Evolutionary conservation across 2,329 filamentous ascomycete genomes (phyloP).

Genomic region (Bertia moriformis): DNA sequence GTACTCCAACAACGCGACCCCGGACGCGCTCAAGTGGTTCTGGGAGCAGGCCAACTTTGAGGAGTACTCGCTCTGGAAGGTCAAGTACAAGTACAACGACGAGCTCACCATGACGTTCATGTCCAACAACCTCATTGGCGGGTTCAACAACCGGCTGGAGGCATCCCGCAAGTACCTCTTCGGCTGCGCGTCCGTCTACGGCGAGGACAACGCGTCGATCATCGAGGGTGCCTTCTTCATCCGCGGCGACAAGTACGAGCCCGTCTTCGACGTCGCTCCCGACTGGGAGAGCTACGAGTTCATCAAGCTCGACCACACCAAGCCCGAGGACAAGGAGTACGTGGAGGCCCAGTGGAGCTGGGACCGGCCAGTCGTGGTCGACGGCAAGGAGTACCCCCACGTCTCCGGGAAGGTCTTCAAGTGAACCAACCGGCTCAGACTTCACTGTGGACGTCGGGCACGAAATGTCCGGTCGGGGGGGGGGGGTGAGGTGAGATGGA

Average conservation of each 20-base stretch:
- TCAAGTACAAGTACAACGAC: slow-evolving; percentile 98
- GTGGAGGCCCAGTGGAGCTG: slow-evolving; percentile 80
- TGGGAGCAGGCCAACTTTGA: slow-evolving; percentile 90
- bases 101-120: slow-evolving; percentile 97
- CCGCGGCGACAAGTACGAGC: slow-evolving; percentile 72
- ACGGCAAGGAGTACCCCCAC: slow-evolving; percentile 80
- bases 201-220: slow-evolving; percentile 73
- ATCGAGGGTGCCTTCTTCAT: slow-evolving; percentile 89
- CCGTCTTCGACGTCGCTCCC: slow-evolving; percentile 91
- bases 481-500: too few relatives aligned
- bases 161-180: slow-evolving; percentile 96
- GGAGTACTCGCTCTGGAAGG: slow-evolving; percentile 89
- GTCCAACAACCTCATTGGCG: slow-evolving; percentile 95
- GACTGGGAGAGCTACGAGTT: slow-evolving; percentile 95
- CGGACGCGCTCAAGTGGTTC: slow-evolving; percentile 85
- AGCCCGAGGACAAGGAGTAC: slow-evolving; percentile 70
- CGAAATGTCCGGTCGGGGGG: too few relatives aligned
- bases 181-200: slow-evolving; percentile 78
- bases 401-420: slow-evolving; percentile 98
- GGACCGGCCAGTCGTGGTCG: slow-evolving; percentile 68
- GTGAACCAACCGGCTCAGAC: too few relatives aligned
- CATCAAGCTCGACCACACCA: slow-evolving; percentile 85
- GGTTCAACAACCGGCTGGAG: slow-evolving; percentile 95
- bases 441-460: too few relatives aligned
- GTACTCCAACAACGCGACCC: slow-evolving; percentile 91